phyloP scores from a whole-genome alignment of 352 stramenopile genomes.

The Pythium aphanidermatum region DNA sequence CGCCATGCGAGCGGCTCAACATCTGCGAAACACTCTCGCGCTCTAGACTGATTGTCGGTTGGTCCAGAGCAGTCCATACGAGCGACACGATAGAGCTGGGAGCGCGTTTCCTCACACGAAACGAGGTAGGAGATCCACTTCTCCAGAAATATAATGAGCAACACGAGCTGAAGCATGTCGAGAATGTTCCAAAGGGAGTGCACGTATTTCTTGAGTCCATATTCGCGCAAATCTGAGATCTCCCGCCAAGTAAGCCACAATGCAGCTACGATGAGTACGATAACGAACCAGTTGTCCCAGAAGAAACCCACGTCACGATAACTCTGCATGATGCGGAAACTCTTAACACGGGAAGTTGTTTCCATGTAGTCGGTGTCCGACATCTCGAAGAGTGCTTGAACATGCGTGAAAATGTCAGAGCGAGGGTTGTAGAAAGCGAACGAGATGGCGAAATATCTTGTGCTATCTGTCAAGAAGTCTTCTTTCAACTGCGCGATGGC shows the following conservation, averaged over 20 bases:
- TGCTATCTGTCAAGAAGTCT: conserved; percentile 55
- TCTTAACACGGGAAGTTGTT: conserved; percentile 57
- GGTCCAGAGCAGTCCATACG: conserved; percentile 41
- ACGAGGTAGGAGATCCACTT: conserved; percentile 53
- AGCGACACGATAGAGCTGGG: conserved; percentile 44
- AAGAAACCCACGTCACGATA: conserved; percentile 46
- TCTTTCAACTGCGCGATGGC: conserved; percentile 43
- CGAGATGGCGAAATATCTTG: conserved; percentile 51
- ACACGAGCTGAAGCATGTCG: conserved; percentile 63
- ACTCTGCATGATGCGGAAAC: conserved; percentile 57
- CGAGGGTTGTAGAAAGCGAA: conserved; percentile 72
- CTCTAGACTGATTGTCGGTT: conserved; percentile 35
- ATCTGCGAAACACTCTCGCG: conserved; percentile 50
- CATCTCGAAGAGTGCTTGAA: conserved; percentile 71
- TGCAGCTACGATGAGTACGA: conserved; percentile 49
- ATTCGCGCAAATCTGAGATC: conserved; percentile 39
- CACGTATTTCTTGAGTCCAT: conserved; percentile 52
- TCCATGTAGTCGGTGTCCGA: conserved; percentile 78
- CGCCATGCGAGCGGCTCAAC: conserved; percentile 44
- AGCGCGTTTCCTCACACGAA: conserved; percentile 38
- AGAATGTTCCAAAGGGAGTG: conserved; percentile 78
- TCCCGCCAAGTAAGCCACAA: conserved; percentile 49
- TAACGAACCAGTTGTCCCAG: conserved; percentile 46
- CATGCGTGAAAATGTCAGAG: conserved; percentile 71
- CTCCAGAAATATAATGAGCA: conserved; percentile 59